A percentile compares a stretch with the other conserved stretches of the same genome.
Conservation (phyloP, 2,329 filamentous ascomycete species). For the Blumeriella jaapii region DNA sequence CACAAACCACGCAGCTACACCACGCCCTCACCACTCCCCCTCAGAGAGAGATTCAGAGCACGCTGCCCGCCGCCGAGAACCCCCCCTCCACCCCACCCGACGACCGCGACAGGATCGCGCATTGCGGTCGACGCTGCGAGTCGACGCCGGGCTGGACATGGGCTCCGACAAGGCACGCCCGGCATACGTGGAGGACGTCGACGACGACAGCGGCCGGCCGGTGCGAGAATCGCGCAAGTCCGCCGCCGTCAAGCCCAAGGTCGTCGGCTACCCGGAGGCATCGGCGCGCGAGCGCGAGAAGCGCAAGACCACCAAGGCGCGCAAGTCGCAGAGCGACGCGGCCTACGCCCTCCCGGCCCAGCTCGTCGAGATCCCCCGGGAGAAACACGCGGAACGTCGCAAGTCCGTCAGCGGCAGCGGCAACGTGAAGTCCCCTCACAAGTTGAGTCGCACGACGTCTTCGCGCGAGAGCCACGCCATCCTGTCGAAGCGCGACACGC, state of each 20-base stretch:
- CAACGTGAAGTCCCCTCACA: constrained; percentile 15
- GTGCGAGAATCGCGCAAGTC: constrained; percentile 17
- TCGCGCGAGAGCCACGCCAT: constrained; percentile 13
- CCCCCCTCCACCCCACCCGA: background rate
- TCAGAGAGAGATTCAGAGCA: no score
- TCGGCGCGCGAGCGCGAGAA: constrained; percentile 1
- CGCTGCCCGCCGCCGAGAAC: constrained; percentile 1
- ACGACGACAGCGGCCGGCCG: constrained; percentile 16
- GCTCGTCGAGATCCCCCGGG: constrained; percentile 11
- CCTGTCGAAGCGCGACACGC: no score
- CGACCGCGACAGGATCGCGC: constrained; percentile 11
- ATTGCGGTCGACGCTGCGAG: constrained; percentile 3
- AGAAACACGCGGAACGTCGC: constrained; percentile 18
- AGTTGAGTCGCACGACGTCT: constrained; percentile 15
- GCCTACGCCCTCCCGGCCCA: constrained; percentile 6
- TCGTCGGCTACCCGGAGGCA: constrained; percentile 4
- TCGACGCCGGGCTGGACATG: constrained; percentile 4
- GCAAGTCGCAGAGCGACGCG: constrained; percentile 7
- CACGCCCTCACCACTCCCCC: background rate
- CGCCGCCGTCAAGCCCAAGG: constrained; percentile 20
- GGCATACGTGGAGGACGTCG: constrained; percentile 22
- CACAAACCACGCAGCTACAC: no score
- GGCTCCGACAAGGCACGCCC: constrained; percentile 15
- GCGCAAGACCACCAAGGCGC: constrained; percentile 3
- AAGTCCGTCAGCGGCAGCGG: constrained; percentile 17